Evolutionary conservation across 805 yeast species (phyloP), one percentile per base, ranked within the genome.

Genomic region (Barnettozyma siamensis): DNA sequence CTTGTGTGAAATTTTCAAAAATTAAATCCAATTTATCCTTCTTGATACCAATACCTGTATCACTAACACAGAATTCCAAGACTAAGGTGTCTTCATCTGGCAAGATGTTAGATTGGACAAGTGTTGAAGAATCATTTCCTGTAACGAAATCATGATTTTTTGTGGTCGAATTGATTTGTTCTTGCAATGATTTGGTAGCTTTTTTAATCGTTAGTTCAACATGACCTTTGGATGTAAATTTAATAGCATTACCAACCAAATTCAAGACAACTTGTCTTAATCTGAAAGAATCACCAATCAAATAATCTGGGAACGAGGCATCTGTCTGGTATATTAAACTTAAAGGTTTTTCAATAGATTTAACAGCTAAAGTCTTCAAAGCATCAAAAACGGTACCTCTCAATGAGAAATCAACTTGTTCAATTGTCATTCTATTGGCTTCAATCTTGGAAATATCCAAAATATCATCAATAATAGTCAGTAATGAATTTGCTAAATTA

Each of bases 401-500:
- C 36, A 87, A 67, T 11, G 91, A 81, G 58, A 87, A 87, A 45
- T 88, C 94, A 47, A 85, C 86, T 57, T 84, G 83, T 58, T 87
- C 95, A 42, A 87, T 88, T 0, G 94, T 86, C 95, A 87, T 87
- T 62, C 95, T 72, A 62, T 87, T 87, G 19, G 95, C 95, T 63
- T 87, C 95, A 62, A 87, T 87, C 74, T 87, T 87, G 43, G 95
- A 87, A 56, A 87, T 87, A 77, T 87, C 95, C 52, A 87, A 71
- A 54, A 87, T 87, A 61, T 87, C 95, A 58, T 87, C 95, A 54
- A 87, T 87, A 49, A 87, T 87, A 0, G 95, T 87, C 54, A 87
- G 71, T 50, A 87, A 68, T 2, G 94, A 83, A 58, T 86, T 87
- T 16, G 95, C 95, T 53, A 87, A 69, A 56, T 85, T 87, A 64